Conservation (phyloP, 1,139 yeast species). For the Protomyces lactucae-debilis region DNA sequence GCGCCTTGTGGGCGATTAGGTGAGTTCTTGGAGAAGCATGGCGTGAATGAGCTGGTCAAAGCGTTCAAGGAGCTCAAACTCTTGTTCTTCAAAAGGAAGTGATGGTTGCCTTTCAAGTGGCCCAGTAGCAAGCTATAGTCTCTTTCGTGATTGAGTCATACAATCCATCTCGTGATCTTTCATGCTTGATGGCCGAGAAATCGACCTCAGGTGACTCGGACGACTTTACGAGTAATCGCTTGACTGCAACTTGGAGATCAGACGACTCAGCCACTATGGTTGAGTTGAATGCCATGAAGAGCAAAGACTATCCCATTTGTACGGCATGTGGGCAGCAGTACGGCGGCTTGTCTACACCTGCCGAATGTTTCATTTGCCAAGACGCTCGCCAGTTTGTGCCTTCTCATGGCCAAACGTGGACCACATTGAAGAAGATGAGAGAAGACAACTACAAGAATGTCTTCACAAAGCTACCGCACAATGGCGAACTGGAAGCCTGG, state of each 20-base stretch:
- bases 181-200: too few relatives aligned
- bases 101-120: too few relatives aligned
- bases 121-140: too few relatives aligned
- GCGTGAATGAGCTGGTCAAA: too few relatives aligned
- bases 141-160: too few relatives aligned
- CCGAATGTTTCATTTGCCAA: slow-evolving; percentile 32
- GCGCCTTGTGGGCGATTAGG: too few relatives aligned
- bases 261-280: background rate
- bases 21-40: too few relatives aligned
- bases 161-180: too few relatives aligned
- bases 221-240: too few relatives aligned
- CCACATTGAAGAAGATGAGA: slow-evolving; percentile 30
- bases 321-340: slow-evolving; percentile 30
- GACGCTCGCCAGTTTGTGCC: slow-evolving; percentile 35
- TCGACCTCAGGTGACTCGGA: slow-evolving; percentile 17
- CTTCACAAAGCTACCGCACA: slow-evolving; percentile 2
- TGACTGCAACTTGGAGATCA: too few relatives aligned
- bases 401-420: slow-evolving; percentile 32
- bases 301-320: slow-evolving; percentile 16
- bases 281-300: background rate
- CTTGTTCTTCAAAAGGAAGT: too few relatives aligned
- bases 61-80: too few relatives aligned
- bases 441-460: slow-evolving; percentile 28
- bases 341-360: background rate
- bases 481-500: slow-evolving; percentile 29